A percentile compares a stretch with the other conserved stretches of the same genome.
Conservation (phyloP, 306 rosid genomes). For the Pterocarpus santalinus region DNA sequence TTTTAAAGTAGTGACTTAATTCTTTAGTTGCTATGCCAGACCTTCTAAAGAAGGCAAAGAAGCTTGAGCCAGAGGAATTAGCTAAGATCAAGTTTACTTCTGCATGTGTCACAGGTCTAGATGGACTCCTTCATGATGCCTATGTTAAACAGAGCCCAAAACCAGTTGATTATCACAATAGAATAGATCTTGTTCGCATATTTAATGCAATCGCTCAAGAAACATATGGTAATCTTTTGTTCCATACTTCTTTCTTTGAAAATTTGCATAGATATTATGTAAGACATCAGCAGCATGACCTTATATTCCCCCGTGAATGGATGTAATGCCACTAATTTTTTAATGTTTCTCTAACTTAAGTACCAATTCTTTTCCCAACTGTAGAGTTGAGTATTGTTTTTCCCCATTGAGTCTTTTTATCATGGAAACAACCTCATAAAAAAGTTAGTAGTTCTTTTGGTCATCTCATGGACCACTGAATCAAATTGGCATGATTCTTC, state of each 20-base stretch:
- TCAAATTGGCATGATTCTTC: slow-evolving; percentile 15
- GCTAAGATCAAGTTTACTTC: slow-evolving; percentile 41
- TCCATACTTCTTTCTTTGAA: slow-evolving; percentile 4
- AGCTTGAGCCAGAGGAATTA: slow-evolving; percentile 42
- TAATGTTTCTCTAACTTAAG: neutral
- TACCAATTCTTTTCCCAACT: neutral
- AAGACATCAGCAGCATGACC: slow-evolving; percentile 23
- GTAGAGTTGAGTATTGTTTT: slow-evolving; percentile 13
- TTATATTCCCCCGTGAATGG: slow-evolving; percentile 21
- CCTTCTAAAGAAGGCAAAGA: slow-evolving; percentile 37
- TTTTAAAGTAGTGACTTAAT: slow-evolving; percentile 32
- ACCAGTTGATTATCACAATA: slow-evolving; percentile 54
- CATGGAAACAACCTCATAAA: neutral
- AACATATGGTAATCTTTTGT: slow-evolving; percentile 52
- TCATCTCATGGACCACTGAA: neutral
- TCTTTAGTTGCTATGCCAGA: slow-evolving; percentile 41
- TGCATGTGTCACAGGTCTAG: slow-evolving; percentile 28
- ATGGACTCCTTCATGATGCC: slow-evolving; percentile 52
- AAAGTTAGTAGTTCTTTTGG: slow-evolving; percentile 1
- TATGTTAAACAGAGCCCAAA: slow-evolving; percentile 46
- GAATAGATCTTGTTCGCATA: slow-evolving; percentile 56
- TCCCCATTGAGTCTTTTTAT: neutral
- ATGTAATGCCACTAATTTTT: slow-evolving; percentile 25
- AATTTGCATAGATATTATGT: slow-evolving; percentile 23
- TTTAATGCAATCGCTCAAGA: slow-evolving; percentile 56